Evolutionary conservation across 2,329 filamentous ascomycete genomes (phyloP).

Genomic region (Cercospora sojina): DNA sequence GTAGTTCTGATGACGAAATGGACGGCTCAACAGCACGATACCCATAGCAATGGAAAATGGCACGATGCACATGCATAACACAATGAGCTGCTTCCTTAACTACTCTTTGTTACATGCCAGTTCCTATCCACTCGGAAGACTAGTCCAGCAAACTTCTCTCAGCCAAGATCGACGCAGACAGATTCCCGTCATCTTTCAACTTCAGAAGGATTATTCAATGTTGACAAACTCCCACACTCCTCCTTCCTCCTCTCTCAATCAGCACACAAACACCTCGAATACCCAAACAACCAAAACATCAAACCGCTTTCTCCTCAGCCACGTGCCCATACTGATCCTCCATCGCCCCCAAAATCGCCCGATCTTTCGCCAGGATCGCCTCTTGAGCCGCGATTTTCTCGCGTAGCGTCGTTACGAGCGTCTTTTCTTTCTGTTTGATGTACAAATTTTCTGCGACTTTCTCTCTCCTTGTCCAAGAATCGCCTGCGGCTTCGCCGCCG

Average conservation of each 20-base stretch:
- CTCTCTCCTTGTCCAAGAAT: constrained; percentile 85
- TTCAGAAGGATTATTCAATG: too few relatives aligned
- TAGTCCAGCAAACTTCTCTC: background rate
- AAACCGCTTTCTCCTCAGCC: background rate
- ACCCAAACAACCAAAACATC: too few relatives aligned
- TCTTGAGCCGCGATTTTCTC: constrained; percentile 71
- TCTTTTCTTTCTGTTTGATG: constrained; percentile 79
- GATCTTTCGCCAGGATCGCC: constrained; percentile 25
- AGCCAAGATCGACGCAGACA: too few relatives aligned
- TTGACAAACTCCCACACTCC: too few relatives aligned
- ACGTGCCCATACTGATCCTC: constrained; percentile 12
- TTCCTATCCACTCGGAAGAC: background rate
- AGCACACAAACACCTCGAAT: too few relatives aligned
- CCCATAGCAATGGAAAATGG: background rate
- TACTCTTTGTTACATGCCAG: background rate
- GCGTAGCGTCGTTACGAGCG: constrained; percentile 69
- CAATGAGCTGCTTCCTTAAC: background rate
- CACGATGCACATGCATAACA: background rate
- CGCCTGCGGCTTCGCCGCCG: constrained; percentile 41
- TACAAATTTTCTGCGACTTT: constrained; percentile 76
- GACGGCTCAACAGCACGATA: background rate
- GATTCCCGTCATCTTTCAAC: too few relatives aligned
- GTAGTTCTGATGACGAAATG: background rate
- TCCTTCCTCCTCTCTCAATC: too few relatives aligned
- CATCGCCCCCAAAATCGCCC: constrained; percentile 17